Base-by-base conservation (phyloP, 139 green algal species). In the Zygnema circumcarinatum region DNA sequence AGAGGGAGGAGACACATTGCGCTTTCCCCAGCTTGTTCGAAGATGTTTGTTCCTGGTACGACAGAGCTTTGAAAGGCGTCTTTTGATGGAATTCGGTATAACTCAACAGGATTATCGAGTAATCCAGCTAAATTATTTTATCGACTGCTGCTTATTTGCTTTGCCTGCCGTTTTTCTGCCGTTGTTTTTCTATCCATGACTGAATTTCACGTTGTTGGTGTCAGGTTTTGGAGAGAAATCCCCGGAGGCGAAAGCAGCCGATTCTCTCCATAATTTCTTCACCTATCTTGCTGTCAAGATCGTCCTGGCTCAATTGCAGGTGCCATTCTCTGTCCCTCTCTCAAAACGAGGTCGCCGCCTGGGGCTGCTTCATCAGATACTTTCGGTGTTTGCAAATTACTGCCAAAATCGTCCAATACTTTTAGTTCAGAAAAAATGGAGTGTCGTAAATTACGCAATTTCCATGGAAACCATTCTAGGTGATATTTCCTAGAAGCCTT, bases 251-350 rank as follows among this genome's bases (percentile, higher is more conserved):
- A 84, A 75, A 62, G 80, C 74, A 2, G 84, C 84, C 38, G 84
- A 79, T 25, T 75, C 73, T 33, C 84, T 89, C 29, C 84, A 89
- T 76, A 89, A 89, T 76, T 89, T 89, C 73, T 89, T 89, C 73
- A 89, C 84, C 21, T 89, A 69, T 62, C 35, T 86, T 11, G 84
- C 84, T n/a, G 74, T 89, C 22, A 73, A 74, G n/a, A 89, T 89
- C 25, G 84, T 89, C 22, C 74, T 89, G 7, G 38, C 84, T 22
- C 84, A 89, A 47, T 67, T 89, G 33, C 84, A 89, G 83, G 83
- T 86, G 38, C 33, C 22, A 33, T 62, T 62, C 47, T 62, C n/a
- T n/a, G n/a, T n/a, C n/a, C n/a, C n/a, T n/a, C n/a, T n/a, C n/a
- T n/a, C n/a, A n/a, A n/a, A n/a, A n/a, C n/a, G n/a, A n/a, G n/a